These are phyloP conservation scores for Apiospora hydei DNA, from an alignment of 2,329 filamentous ascomycete species.

Conservation along the genomic window DNA sequence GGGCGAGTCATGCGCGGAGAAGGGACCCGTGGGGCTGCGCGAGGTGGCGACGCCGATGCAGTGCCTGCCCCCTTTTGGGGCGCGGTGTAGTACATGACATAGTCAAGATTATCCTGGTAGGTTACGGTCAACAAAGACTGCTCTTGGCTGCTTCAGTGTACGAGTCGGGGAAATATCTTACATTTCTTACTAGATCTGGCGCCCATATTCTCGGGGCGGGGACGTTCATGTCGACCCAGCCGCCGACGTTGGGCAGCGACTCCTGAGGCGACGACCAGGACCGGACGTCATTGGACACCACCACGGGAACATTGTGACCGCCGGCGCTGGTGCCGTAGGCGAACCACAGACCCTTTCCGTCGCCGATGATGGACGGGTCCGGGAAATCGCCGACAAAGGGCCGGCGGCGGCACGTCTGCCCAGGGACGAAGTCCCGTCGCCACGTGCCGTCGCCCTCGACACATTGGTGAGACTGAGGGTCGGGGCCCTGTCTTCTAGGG, in stretches of 20 bases:
- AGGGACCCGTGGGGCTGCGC: constrained; percentile 37
- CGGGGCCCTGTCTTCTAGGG: constrained; percentile 22
- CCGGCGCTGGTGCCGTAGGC: constrained; percentile 41
- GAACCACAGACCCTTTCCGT: constrained; percentile 40
- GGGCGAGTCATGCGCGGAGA: constrained; percentile 34
- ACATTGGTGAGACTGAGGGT: constrained; percentile 37
- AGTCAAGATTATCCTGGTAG: constrained; percentile 38
- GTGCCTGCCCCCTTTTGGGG: constrained; percentile 37
- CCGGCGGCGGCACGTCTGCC: constrained; percentile 34
- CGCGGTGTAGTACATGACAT: constrained; percentile 44
- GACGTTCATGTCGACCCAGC: constrained; percentile 38
- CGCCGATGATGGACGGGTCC: constrained; percentile 39
- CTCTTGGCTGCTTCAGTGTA: too few relatives aligned
- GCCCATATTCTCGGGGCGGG: constrained; percentile 37
- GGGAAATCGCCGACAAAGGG: constrained; percentile 40
- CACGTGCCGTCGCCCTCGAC: constrained; percentile 29
- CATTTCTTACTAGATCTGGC: constrained; percentile 42
- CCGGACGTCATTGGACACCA: constrained; percentile 36
- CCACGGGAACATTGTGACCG: constrained; percentile 38
- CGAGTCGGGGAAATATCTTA: constrained; percentile 28
- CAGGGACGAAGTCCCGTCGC: constrained; percentile 29
- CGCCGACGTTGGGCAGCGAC: constrained; percentile 38
- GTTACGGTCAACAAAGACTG: neutral
- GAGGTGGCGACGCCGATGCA: constrained; percentile 43
- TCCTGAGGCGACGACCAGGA: constrained; percentile 40